Evolutionary conservation across 2,329 filamentous ascomycete genomes (phyloP).

Genomic region (Stylonectria norvegica): DNA sequence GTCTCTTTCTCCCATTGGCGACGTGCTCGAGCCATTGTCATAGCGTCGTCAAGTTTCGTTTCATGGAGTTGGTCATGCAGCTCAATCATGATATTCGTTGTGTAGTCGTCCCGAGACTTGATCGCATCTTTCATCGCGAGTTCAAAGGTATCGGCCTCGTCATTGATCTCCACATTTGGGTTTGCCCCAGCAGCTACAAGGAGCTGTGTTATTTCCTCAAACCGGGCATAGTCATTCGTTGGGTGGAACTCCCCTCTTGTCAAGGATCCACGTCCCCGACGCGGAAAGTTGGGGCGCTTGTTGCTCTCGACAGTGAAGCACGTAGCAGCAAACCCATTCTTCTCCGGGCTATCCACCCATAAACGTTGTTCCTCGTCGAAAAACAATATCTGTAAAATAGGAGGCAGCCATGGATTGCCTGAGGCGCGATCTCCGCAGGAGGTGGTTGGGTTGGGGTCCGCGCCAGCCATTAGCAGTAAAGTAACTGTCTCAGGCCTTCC

Average conservation of each 20-base stretch:
- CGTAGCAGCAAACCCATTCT: not conserved
- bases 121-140: conserved; percentile 13
- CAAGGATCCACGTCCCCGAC: not conserved
- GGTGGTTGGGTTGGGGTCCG: conserved; percentile 7
- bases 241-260: not conserved
- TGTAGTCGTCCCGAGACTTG: conserved; percentile 10
- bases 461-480: conserved; percentile 15
- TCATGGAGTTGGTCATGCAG: conserved; percentile 1
- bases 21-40: conserved; percentile 10
- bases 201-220: conserved; percentile 12
- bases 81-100: conserved; percentile 6
- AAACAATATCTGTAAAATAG: conserved; percentile 18
- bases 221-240: conserved; percentile 3
- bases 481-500: conserved; percentile 11
- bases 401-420: conserved; percentile 15
- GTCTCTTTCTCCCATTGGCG: conserved; percentile 7
- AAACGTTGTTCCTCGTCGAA: conserved; percentile 11
- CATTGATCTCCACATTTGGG: not conserved
- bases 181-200: conserved; percentile 11
- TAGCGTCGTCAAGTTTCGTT: not conserved
- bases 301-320: conserved; percentile 5
- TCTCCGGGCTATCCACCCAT: conserved; percentile 2
- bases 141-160: conserved; percentile 1
- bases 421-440: not conserved
- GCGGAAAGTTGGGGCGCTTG: not conserved